Percentiles rank a stretch among this genome's conserved stretches.
These are phyloP conservation scores for Passiflora organensis DNA, from an alignment of 345 rosid species.

Conservation along the genomic window DNA sequence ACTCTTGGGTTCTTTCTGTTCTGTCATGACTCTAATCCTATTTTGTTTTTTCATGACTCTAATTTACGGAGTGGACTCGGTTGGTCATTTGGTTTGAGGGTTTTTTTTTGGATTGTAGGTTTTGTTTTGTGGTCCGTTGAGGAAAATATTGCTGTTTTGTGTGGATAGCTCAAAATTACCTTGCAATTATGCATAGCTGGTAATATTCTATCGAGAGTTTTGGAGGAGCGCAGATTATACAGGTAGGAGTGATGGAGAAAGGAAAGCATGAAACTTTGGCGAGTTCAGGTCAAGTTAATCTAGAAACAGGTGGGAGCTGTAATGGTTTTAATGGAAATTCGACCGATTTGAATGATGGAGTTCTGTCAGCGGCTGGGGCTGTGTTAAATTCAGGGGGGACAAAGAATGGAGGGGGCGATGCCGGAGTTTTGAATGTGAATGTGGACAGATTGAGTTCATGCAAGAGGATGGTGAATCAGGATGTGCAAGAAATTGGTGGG, in stretches of 20 bases:
- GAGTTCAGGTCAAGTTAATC: background rate
- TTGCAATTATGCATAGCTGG: constrained; percentile 14
- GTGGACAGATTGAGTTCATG: background rate
- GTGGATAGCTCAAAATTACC: background rate
- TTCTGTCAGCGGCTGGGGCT: background rate
- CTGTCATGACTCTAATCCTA: background rate
- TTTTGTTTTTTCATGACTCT: background rate
- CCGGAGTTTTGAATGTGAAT: background rate
- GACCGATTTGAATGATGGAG: background rate
- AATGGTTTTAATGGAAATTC: constrained; percentile 2
- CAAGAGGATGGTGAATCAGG: background rate
- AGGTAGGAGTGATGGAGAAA: background rate
- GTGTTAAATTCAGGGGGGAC: constrained; percentile 8
- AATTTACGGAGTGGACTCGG: background rate
- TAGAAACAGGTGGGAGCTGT: background rate
- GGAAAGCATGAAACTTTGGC: background rate
- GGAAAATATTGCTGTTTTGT: background rate
- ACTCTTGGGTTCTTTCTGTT: background rate
- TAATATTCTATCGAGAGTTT: constrained; percentile 12
- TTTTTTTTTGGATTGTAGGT: background rate
- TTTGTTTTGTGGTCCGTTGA: background rate
- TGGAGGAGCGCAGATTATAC: constrained; percentile 12
- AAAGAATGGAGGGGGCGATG: background rate
- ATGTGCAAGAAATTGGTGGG: constrained; percentile 11
- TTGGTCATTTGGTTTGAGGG: background rate